These are phyloP conservation scores for Striga hermonthica DNA, from an alignment of 305 asterid genomes.

Conservation along the genomic window DNA sequence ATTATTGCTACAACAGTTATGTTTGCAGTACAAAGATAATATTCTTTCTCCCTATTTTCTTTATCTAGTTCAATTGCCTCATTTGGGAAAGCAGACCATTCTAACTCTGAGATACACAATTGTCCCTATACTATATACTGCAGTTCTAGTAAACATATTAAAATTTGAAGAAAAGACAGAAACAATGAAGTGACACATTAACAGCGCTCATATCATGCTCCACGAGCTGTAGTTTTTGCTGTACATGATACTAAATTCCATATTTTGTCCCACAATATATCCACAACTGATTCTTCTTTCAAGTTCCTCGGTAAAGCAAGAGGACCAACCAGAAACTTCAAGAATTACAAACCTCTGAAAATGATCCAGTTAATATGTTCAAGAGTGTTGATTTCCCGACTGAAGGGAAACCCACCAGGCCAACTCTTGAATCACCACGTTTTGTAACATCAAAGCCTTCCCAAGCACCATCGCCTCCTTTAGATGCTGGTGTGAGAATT, in stretches of 20 bases:
- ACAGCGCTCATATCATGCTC: slow-evolving; percentile 4
- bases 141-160: background rate
- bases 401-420: slow-evolving; percentile 95
- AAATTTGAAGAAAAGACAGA: background rate
- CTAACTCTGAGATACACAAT: background rate
- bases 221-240: background rate
- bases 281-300: slow-evolving; percentile 3
- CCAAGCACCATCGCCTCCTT: slow-evolving; percentile 98
- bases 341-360: slow-evolving; percentile 69
- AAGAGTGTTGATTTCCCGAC: slow-evolving; percentile 95
- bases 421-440: slow-evolving; percentile 97
- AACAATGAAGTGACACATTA: background rate
- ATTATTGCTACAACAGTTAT: background rate
- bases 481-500: slow-evolving; percentile 77
- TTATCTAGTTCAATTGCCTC: background rate
- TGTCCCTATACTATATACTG: background rate
- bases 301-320: slow-evolving; percentile 9
- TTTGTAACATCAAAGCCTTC: slow-evolving; percentile 98
- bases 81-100: background rate
- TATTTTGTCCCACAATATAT: background rate
- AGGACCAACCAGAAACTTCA: slow-evolving; percentile 17
- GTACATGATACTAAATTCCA: slow-evolving; percentile 1
- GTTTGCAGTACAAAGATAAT: background rate
- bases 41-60: background rate
- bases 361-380: slow-evolving; percentile 90